Conservation (phyloP, 2,329 filamentous ascomycete genomes). For the Colletotrichum sp. region DNA sequence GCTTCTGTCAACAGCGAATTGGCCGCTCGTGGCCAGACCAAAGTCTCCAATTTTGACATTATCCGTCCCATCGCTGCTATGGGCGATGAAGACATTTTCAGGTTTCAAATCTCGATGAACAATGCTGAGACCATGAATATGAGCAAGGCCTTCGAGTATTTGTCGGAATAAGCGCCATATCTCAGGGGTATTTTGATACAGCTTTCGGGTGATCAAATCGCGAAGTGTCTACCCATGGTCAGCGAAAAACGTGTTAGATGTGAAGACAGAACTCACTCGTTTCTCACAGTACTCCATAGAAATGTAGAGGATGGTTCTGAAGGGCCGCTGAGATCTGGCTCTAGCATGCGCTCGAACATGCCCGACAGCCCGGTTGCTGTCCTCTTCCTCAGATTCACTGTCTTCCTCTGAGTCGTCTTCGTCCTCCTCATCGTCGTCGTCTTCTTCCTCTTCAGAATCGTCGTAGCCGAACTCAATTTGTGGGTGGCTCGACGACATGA, state of each 20-base stretch:
- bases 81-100: constrained; percentile 91
- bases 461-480: constrained; percentile 79
- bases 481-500: constrained; percentile 85
- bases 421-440: constrained; percentile 39
- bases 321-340: constrained; percentile 50
- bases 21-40: constrained; percentile 88
- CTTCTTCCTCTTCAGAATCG: constrained; percentile 45
- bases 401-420: constrained; percentile 49
- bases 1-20: constrained; percentile 68
- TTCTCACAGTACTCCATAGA: constrained; percentile 99
- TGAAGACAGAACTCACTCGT: constrained; percentile 55
- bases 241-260: neutral
- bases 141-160: constrained; percentile 84
- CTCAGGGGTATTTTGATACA: constrained; percentile 77
- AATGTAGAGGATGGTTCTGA: constrained; percentile 85
- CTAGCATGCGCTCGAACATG: constrained; percentile 20
- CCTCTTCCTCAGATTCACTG: constrained; percentile 39
- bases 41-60: constrained; percentile 98
- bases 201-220: constrained; percentile 79
- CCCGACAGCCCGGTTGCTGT: constrained; percentile 25
- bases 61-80: constrained; percentile 72
- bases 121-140: constrained; percentile 90
- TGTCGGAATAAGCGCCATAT: constrained; percentile 92
- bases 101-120: constrained; percentile 97
- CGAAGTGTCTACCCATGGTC: constrained; percentile 69